phyloP scores from a whole-genome alignment of 108 stramenopile genomes.

The Nitzschia putrida region DNA sequence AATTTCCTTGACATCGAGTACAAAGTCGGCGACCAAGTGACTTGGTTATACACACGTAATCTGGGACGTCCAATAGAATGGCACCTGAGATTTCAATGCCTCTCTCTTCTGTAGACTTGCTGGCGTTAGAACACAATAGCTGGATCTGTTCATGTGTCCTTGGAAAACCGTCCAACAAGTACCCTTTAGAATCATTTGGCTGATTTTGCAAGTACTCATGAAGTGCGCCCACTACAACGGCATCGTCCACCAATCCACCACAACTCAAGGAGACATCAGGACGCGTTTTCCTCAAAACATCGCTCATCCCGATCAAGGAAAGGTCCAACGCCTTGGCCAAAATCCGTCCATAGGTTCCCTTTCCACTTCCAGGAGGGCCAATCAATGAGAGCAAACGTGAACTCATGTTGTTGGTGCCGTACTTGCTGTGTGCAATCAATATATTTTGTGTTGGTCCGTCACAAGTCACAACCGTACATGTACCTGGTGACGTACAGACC shows the following conservation, averaged over 20 bases:
- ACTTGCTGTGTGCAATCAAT: too few species aligned
- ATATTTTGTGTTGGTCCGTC: too few species aligned
- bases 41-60: constrained; percentile 69
- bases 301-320: constrained; percentile 63
- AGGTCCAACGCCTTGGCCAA: constrained; percentile 37
- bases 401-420: too few species aligned
- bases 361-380: constrained; percentile 69
- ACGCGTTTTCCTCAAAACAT: constrained; percentile 49
- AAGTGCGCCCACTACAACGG: constrained; percentile 52
- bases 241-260: constrained; percentile 65
- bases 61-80: constrained; percentile 71
- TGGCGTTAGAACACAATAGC: constrained; percentile 28
- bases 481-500: too few species aligned
- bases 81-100: constrained; percentile 41
- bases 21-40: constrained; percentile 74
- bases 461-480: too few species aligned
- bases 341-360: constrained; percentile 57
- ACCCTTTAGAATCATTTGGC: constrained; percentile 14
- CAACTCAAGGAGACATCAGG: constrained; percentile 41
- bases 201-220: constrained; percentile 38
- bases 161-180: constrained; percentile 82
- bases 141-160: constrained; percentile 58
- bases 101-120: constrained; percentile 47
- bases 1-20: constrained; percentile 51
- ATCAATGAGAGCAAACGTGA: constrained; percentile 31